These are phyloP conservation scores for Cyclotella sp. DNA, from an alignment of 108 stramenopile species.

Conservation along the genomic window DNA sequence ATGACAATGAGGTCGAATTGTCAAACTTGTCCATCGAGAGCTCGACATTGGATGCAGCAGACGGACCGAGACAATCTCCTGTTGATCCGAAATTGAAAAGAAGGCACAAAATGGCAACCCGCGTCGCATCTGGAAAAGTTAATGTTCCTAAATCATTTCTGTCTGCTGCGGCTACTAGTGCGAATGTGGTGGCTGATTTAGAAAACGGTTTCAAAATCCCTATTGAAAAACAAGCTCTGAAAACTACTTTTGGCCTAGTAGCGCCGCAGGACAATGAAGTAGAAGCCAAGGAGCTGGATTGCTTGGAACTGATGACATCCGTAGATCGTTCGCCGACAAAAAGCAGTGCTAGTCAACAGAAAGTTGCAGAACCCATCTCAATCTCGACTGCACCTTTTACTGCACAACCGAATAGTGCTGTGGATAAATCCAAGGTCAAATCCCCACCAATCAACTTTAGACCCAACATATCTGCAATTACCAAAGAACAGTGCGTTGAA, in stretches of 20 bases:
- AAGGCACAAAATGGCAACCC: conserved; percentile 34
- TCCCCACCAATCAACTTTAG: not conserved
- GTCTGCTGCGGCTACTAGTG: conserved; percentile 6
- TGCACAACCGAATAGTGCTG: not conserved
- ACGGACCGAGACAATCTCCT: not conserved
- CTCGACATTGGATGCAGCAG: not conserved
- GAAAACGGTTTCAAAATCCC: not conserved
- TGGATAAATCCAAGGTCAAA: not conserved
- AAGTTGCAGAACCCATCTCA: conserved; percentile 9
- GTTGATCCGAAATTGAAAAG: conserved; percentile 11
- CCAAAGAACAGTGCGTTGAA: conserved; percentile 5
- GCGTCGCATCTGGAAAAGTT: conserved; percentile 25
- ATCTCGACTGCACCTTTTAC: conserved; percentile 16
- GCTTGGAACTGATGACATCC: not conserved
- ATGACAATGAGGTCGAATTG: not conserved
- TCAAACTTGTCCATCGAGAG: not conserved
- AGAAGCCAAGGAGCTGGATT: not conserved
- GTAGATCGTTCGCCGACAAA: not conserved
- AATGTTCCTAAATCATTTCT: conserved; percentile 19
- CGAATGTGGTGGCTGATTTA: not conserved
- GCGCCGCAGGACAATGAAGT: not conserved
- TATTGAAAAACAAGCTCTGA: not conserved
- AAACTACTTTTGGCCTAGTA: not conserved
- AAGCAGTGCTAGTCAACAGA: not conserved
- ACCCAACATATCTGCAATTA: conserved; percentile 2